Base-by-base conservation (phyloP, 306 rosid species). In the Castanea sativa region DNA sequence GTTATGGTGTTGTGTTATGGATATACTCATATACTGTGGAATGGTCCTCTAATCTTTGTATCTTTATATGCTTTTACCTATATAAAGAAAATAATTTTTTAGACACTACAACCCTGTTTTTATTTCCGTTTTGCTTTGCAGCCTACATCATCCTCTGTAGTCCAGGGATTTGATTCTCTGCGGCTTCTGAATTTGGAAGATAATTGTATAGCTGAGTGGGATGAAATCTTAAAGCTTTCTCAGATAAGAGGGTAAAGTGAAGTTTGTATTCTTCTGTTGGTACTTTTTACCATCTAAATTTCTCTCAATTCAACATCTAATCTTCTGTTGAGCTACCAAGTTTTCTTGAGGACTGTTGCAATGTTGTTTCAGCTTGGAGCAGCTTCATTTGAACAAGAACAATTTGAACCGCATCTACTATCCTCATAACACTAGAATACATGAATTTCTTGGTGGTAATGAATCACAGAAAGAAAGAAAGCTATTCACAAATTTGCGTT, bases 181-280 rank as follows among this genome's bases (percentile, higher is more conserved):
- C 93, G 87, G 79, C 88, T 95, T 84, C 83, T 95, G 89, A 95
- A 95, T 93, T 84, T 95, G 90, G 98, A 95, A 69, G 88, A 90
- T 80, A 95, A 95, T 76, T 83, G 86, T 82, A 84, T 93, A 78
- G 86, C 86, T 68, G 97, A 93, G 69, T 95, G 99, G 98, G 85
- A 80, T 57, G 98, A 93, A 89, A 78, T 93, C 59, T 65, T 88
- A 85, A 95, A 91, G 89, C 94, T 93, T 75, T 88, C 95, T 79
- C 92, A 82, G 74, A 89, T 93, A 82, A 88, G 81, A 89, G 84
- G 98, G 99, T 95, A 72, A 59, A 15, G 83, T 15, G 51, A 81
- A 56, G 57, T 43, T 76, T 41, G 59, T 73, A 21, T 72, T 73
- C 64, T 56, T 11, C 73, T 53, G 71, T 60, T 51, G 2, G 27